These are phyloP conservation scores for Nannochloropsis salina DNA, from an alignment of 108 stramenopile genomes.

Conservation along the genomic window DNA sequence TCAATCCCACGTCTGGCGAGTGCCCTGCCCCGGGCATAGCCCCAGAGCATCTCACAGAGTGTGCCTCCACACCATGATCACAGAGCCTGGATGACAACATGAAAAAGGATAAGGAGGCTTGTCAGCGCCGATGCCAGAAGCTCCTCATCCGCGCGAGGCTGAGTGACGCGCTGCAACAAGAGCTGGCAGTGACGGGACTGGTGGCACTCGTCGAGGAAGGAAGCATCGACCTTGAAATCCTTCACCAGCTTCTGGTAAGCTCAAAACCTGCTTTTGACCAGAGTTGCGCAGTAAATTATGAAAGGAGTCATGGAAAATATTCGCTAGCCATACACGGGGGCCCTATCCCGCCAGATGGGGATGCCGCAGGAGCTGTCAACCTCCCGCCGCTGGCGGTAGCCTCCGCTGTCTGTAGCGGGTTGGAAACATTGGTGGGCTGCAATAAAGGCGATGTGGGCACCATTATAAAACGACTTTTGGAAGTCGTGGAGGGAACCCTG, in stretches of 20 bases:
- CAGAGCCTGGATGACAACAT: background rate
- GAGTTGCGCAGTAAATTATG: too few relatives aligned
- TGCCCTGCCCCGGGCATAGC: too few relatives aligned
- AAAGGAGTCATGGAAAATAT: too few relatives aligned
- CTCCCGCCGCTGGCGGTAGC: background rate
- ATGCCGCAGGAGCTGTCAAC: background rate
- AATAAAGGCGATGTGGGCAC: background rate
- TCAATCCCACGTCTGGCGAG: too few relatives aligned
- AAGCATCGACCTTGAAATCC: background rate
- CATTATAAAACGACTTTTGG: background rate
- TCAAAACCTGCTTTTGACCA: too few relatives aligned
- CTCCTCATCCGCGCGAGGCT: background rate
- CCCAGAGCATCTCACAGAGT: too few relatives aligned
- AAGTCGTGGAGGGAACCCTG: background rate
- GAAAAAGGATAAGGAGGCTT: background rate
- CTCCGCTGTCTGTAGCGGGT: background rate
- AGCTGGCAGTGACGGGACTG: background rate
- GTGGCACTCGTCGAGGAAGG: background rate
- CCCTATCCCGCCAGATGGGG: too few relatives aligned
- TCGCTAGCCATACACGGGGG: too few relatives aligned
- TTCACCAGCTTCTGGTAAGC: background rate
- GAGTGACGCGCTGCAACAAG: background rate
- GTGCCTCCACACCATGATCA: too few relatives aligned
- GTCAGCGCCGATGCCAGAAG: constrained; percentile 1
- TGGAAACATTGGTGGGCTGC: background rate